A percentile compares a stretch with the other conserved stretches of the same genome.
Conservation (phyloP, 1,284 basidiomycete genomes). For the Grifola frondosa region DNA sequence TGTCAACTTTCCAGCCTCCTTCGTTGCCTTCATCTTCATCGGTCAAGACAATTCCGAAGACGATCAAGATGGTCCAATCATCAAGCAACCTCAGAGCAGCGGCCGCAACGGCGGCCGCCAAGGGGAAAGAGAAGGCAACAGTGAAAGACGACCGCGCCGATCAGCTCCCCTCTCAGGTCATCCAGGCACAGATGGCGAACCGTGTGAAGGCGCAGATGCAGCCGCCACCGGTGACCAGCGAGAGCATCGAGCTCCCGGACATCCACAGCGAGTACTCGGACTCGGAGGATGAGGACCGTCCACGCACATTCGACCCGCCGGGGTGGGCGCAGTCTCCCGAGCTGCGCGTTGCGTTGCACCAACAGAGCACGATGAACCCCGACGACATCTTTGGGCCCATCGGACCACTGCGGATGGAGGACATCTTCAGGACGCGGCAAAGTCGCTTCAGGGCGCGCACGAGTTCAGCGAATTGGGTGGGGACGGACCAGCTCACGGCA, state of each 20-base stretch:
- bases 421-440: slow-evolving; percentile 72
- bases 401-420: slow-evolving; percentile 83
- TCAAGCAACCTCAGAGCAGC: slow-evolving; percentile 21
- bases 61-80: slow-evolving; percentile 18
- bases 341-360: slow-evolving; percentile 71
- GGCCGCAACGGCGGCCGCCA: slow-evolving; percentile 22
- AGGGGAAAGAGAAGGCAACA: slow-evolving; percentile 50
- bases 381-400: slow-evolving; percentile 91
- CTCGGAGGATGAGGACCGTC: slow-evolving; percentile 84
- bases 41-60: slow-evolving; percentile 19
- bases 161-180: slow-evolving; percentile 54
- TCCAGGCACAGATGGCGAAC: slow-evolving; percentile 70
- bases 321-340: slow-evolving; percentile 91
- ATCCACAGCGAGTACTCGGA: slow-evolving; percentile 95
- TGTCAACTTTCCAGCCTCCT: slow-evolving; percentile 13
- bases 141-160: slow-evolving; percentile 40
- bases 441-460: slow-evolving; percentile 85
- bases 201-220: slow-evolving; percentile 63
- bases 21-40: slow-evolving; percentile 10
- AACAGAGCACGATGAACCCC: slow-evolving; percentile 84
- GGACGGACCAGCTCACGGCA: slow-evolving; percentile 77
- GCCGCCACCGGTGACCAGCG: slow-evolving; percentile 54
- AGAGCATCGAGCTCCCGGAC: slow-evolving; percentile 89
- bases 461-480: slow-evolving; percentile 92
- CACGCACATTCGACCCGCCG: slow-evolving; percentile 70